These are phyloP conservation scores for Immersiporthe knoxdaviesiana DNA, from an alignment of 2,329 filamentous ascomycete species.

Conservation along the genomic window DNA sequence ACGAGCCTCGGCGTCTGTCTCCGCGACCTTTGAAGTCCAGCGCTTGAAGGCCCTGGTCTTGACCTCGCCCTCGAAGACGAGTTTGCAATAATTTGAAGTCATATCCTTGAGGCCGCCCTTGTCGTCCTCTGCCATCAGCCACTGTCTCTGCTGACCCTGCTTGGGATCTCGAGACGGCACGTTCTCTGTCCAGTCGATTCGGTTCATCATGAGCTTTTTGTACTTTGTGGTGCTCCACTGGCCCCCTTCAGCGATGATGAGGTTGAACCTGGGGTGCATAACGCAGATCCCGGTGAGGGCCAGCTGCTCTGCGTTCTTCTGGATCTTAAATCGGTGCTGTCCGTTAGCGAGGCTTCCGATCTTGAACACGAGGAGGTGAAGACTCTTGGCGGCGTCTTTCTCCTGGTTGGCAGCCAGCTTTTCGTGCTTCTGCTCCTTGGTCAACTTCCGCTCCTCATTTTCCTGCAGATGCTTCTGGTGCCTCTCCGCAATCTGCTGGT, in stretches of 20 bases:
- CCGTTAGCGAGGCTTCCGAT: conserved; percentile 89
- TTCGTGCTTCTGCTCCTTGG: conserved; percentile 82
- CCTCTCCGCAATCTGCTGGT: conserved; percentile 87
- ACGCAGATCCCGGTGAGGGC: conserved; percentile 88
- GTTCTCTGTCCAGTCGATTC: conserved; percentile 95
- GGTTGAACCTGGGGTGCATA: conserved; percentile 84
- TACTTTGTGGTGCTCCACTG: conserved; percentile 80
- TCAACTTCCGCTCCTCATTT: conserved; percentile 86
- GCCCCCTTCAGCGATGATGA: conserved; percentile 92
- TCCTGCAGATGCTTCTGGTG: conserved; percentile 74
- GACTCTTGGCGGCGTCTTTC: conserved; percentile 83
- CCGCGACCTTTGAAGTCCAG: conserved; percentile 89
- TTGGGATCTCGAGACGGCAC: conserved; percentile 68
- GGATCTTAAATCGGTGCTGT: conserved; percentile 90
- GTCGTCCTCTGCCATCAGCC: conserved; percentile 80
- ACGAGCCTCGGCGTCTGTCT: conserved; percentile 86
- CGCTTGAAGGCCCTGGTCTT: conserved; percentile 81
- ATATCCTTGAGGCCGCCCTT: conserved; percentile 80
- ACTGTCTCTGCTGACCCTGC: conserved; percentile 66
- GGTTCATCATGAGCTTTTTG: conserved; percentile 90
- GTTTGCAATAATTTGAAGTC: conserved; percentile 75
- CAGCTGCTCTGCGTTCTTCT: conserved; percentile 88
- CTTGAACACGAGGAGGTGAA: conserved; percentile 86
- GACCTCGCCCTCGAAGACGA: conserved; percentile 91
- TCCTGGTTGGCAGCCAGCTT: conserved; percentile 84